Evolutionary conservation across 2,329 filamentous ascomycete species (phyloP).

Genomic region (Diplocarpon rosae): DNA sequence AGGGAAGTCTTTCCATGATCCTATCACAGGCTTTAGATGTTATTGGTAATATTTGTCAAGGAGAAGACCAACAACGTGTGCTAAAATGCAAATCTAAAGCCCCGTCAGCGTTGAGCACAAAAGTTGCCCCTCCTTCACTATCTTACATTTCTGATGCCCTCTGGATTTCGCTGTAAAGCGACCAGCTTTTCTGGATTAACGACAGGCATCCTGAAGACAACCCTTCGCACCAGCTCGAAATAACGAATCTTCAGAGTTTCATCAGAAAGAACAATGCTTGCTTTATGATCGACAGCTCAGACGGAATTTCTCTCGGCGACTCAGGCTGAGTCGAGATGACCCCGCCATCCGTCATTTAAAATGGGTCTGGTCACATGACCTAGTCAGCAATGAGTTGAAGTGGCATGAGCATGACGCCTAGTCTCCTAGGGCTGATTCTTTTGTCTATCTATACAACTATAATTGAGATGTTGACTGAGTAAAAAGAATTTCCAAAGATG

Average conservation of each 20-base stretch:
- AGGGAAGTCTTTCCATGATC: slow-evolving; percentile 98
- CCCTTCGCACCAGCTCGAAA: not conserved
- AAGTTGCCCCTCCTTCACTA: slow-evolving; percentile 19
- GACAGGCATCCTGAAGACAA: slow-evolving; percentile 59
- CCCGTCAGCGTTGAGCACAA: slow-evolving; percentile 10
- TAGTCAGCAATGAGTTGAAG: not conserved
- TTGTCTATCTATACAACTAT: too few relatives aligned
- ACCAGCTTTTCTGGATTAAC: slow-evolving; percentile 86
- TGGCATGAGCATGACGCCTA: too few relatives aligned
- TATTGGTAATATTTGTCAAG: not conserved
- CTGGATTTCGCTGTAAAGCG: slow-evolving; percentile 74
- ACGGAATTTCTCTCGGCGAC: not conserved
- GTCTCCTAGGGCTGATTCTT: too few relatives aligned
- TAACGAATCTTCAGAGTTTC: not conserved
- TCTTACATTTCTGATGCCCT: slow-evolving; percentile 84
- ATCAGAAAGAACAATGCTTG: not conserved
- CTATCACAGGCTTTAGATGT: slow-evolving; percentile 28
- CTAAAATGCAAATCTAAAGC: slow-evolving; percentile 78
- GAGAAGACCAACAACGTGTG: slow-evolving; percentile 60
- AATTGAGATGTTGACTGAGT: too few relatives aligned
- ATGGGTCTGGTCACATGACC: not conserved
- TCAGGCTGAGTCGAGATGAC: slow-evolving; percentile 3
- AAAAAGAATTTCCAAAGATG: too few relatives aligned
- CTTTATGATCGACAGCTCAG: too few relatives aligned
- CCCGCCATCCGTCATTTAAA: not conserved